Base-by-base conservation (phyloP, 1,284 basidiomycete genomes). In the Amylostereum areolatum region DNA sequence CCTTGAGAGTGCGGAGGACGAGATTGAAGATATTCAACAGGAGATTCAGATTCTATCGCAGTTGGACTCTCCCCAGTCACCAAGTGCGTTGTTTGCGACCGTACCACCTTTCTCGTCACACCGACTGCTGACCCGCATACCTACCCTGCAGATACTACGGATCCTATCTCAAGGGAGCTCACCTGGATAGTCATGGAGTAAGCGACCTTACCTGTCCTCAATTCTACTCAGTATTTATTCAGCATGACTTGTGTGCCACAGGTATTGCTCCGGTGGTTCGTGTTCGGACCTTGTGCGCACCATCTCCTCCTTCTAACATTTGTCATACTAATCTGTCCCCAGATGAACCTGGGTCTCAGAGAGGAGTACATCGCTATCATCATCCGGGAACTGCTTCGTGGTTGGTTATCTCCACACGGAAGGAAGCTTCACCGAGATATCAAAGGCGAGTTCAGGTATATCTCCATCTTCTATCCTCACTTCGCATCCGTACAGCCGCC, bases 161-260 rank as follows among this genome's bases (percentile, higher is more conserved):
- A 43, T 96, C 92, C 28, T 98, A 77, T 69, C 75, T 98, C 62
- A 97, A 97, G 66, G 94, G 93, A 18, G 92, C 92, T 5, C 86
- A 95, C 63, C 75, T 98, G 96, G 96, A 98, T 99, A 62, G 91
- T 98, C 56, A 99, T 99, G 96, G 97, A 99, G 84, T 98, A 61
- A 52, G 80, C 71, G 5, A 28, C 7, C 57, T 5, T 45, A 36
- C 40, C 37, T 32, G 30, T 34, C 2, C 43, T 39, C 39, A 45
- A 18, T 35, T 5, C 48, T 48, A 34, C 42, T 52, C 59, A 52
- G 52, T 50, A 33, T 49, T 46, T 47, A 54, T 32, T 36, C 43
- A 53, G 30, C 56, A 35, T 45, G 40, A 56, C 37, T 58, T 18
- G 18, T 18, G 18, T 18, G 18, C 18, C 18, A 18, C 18, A 90